Evolutionary conservation across 768 basidiomycete genomes (phyloP).

Genomic region (Cyclocybe aegerita): DNA sequence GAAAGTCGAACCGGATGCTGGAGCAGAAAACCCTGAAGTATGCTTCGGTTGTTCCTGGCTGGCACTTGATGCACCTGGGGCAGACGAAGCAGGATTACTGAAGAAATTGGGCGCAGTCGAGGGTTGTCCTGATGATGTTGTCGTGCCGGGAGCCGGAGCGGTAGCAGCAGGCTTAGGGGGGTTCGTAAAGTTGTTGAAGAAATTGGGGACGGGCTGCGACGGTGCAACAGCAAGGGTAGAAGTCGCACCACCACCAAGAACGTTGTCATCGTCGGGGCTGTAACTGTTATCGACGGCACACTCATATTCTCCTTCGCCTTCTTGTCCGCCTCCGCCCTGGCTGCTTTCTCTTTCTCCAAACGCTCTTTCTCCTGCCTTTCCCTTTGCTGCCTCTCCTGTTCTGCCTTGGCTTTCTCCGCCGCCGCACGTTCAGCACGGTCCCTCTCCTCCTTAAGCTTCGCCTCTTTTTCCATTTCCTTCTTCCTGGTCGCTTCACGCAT

Average conservation of each 20-base stretch:
- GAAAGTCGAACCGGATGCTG: too few relatives aligned
- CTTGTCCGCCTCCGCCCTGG: slow-evolving; percentile 12
- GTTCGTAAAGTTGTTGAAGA: background rate
- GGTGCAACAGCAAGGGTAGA: slow-evolving; percentile 10
- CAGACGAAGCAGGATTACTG: slow-evolving; percentile 13
- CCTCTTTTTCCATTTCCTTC: slow-evolving; percentile 45
- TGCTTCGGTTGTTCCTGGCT: background rate
- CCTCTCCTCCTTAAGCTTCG: slow-evolving; percentile 33
- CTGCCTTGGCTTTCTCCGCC: slow-evolving; percentile 23
- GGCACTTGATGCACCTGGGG: slow-evolving; percentile 9
- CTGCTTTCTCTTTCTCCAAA: slow-evolving; percentile 20
- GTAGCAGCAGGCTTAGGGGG: slow-evolving; percentile 8
- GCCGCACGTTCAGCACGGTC: slow-evolving; percentile 26
- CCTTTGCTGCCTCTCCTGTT: slow-evolving; percentile 20
- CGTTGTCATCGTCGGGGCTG: slow-evolving; percentile 10
- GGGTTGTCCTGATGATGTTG: slow-evolving; percentile 1
- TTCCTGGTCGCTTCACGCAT: slow-evolving; percentile 52
- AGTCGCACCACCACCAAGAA: background rate
- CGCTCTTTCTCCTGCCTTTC: slow-evolving; percentile 30
- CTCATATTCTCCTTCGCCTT: slow-evolving; percentile 14
- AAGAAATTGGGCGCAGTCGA: slow-evolving; percentile 10
- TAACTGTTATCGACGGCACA: slow-evolving; percentile 27
- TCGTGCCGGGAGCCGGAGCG: slow-evolving; percentile 8
- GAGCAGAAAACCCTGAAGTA: too few relatives aligned
- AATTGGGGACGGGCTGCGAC: background rate